phyloP scores from a whole-genome alignment of 352 stramenopile genomes.

The Globisporangium barbulae region DNA sequence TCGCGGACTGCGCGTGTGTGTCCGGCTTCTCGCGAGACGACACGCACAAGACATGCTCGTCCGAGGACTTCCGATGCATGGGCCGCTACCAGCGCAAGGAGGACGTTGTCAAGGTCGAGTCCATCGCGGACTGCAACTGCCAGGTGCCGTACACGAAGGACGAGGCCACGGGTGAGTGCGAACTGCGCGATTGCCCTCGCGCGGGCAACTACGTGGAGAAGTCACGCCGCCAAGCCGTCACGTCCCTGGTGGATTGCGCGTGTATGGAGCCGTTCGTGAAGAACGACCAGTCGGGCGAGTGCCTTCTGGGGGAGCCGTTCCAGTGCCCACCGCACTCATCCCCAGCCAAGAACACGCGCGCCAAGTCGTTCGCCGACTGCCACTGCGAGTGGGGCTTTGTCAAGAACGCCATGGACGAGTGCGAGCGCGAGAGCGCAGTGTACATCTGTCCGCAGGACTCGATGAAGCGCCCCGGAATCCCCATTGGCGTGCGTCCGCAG shows the following conservation, averaged over 20 bases:
- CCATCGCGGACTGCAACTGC: slow-evolving; percentile 71
- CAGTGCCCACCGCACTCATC: slow-evolving; percentile 38
- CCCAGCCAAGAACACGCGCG: slow-evolving; percentile 23
- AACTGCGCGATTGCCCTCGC: slow-evolving; percentile 54
- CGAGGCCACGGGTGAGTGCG: slow-evolving; percentile 43
- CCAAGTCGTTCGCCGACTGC: slow-evolving; percentile 64
- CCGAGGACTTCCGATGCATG: slow-evolving; percentile 42
- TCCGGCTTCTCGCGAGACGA: slow-evolving; percentile 35
- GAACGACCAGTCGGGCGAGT: slow-evolving; percentile 73
- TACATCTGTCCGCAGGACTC: slow-evolving; percentile 70
- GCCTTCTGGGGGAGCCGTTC: slow-evolving; percentile 27
- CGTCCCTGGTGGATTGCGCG: slow-evolving; percentile 70
- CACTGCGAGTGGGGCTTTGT: slow-evolving; percentile 75
- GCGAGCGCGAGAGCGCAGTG: slow-evolving; percentile 44
- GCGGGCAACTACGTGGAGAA: slow-evolving; percentile 78
- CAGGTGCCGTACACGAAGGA: slow-evolving; percentile 72
- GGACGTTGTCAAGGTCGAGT: slow-evolving; percentile 26
- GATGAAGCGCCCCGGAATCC: slow-evolving; percentile 34
- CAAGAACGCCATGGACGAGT: slow-evolving; percentile 36
- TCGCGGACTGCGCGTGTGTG: slow-evolving; percentile 38
- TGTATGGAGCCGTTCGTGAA: slow-evolving; percentile 65
- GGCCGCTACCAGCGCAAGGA: slow-evolving; percentile 57
- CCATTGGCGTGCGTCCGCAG: slow-evolving; percentile 33
- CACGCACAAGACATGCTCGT: slow-evolving; percentile 28
- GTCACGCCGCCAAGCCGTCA: slow-evolving; percentile 21